Evolutionary conservation across 345 rosid species (phyloP).

Genomic region (Pistacia vera): DNA sequence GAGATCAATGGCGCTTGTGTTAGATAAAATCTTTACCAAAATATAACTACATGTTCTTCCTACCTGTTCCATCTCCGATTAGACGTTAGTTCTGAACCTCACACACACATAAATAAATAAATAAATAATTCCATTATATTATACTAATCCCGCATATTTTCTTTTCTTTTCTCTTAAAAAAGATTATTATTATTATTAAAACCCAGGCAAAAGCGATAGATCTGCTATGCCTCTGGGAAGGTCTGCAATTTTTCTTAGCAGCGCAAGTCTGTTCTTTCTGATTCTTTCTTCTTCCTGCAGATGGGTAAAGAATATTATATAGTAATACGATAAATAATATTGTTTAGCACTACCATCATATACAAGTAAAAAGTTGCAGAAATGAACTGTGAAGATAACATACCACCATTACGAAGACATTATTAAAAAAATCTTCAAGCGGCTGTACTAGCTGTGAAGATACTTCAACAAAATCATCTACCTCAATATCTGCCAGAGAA

Average conservation of each 20-base stretch:
- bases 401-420: slow-evolving; percentile 99
- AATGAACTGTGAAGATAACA: slow-evolving; percentile 24
- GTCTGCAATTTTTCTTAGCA: slow-evolving; percentile 72
- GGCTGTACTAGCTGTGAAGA: slow-evolving; percentile 71
- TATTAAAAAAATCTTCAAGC: slow-evolving; percentile 84
- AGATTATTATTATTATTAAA: slow-evolving; percentile 31
- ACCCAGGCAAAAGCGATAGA: slow-evolving; percentile 79
- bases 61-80: no score
- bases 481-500: slow-evolving; percentile 57
- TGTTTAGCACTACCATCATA: not conserved
- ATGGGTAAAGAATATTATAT: not conserved
- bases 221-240: slow-evolving; percentile 83
- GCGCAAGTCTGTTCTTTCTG: slow-evolving; percentile 74
- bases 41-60: no score
- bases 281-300: slow-evolving; percentile 78
- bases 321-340: not conserved
- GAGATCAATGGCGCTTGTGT: no score
- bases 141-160: not conserved
- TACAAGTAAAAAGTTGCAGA: not conserved
- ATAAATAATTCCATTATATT: no score
- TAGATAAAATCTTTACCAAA: no score
- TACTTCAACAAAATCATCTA: slow-evolving; percentile 73
- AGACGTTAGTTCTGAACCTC: no score
- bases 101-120: no score
- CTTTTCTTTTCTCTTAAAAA: not conserved